Percentiles rank a stretch among this genome's conserved stretches.
phyloP scores from a whole-genome alignment of 495 filamentous ascomycete genomes.

The Cairneyella variabilis region DNA sequence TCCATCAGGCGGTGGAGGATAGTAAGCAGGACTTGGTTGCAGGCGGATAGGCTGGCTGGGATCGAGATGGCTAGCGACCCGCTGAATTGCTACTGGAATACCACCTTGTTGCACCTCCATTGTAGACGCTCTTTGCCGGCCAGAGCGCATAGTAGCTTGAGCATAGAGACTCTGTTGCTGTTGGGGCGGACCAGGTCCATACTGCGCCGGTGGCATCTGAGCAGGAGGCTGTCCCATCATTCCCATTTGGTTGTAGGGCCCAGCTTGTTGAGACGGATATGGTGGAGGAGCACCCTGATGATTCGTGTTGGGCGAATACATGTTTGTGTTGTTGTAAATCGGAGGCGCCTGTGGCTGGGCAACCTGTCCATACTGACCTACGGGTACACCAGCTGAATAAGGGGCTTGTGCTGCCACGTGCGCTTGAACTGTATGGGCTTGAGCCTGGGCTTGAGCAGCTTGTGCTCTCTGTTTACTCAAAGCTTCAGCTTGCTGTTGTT shows the following conservation, averaged over 20 bases:
- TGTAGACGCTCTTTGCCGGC: slow-evolving; percentile 87
- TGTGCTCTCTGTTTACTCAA: slow-evolving; percentile 80
- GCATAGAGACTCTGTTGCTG: slow-evolving; percentile 65
- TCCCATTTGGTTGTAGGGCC: slow-evolving; percentile 70
- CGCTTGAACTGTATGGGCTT: slow-evolving; percentile 44
- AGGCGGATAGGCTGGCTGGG: slow-evolving; percentile 90
- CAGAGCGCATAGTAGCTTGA: slow-evolving; percentile 78
- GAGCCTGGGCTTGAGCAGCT: slow-evolving; percentile 34
- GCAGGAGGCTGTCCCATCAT: slow-evolving; percentile 60
- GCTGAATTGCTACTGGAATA: slow-evolving; percentile 86
- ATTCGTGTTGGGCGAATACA: slow-evolving; percentile 66
- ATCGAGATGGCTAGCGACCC: slow-evolving; percentile 96
- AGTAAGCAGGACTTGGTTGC: slow-evolving; percentile 96
- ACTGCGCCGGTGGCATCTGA: slow-evolving; percentile 60
- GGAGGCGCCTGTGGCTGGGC: slow-evolving; percentile 47
- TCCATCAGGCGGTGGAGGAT: slow-evolving; percentile 91
- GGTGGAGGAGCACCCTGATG: slow-evolving; percentile 75
- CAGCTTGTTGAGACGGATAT: slow-evolving; percentile 62
- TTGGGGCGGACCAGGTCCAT: slow-evolving; percentile 40
- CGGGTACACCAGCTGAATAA: slow-evolving; percentile 22
- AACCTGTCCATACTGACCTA: slow-evolving; percentile 39
- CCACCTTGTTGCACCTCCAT: slow-evolving; percentile 91
- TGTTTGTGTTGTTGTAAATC: slow-evolving; percentile 69
- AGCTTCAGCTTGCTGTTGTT: slow-evolving; percentile 92
- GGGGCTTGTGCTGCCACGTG: slow-evolving; percentile 24